phyloP scores from a whole-genome alignment of 306 rosid species.

The Sicyos baderoa region DNA sequence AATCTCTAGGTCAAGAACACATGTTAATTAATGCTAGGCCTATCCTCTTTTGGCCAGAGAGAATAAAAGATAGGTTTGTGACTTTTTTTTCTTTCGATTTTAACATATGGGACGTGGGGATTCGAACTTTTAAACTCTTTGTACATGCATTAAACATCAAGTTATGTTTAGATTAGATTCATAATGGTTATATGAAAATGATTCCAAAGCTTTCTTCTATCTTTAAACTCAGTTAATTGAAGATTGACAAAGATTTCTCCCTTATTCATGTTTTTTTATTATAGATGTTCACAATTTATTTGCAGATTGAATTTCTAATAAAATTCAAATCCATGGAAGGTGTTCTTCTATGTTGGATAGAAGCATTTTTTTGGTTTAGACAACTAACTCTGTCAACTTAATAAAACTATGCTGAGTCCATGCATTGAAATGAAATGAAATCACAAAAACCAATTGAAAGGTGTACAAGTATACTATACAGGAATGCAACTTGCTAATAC shows the following conservation, averaged over 20 bases:
- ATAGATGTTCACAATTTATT: background rate
- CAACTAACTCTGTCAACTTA: constrained; percentile 5
- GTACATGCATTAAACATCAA: background rate
- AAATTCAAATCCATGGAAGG: background rate
- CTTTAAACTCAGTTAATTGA: background rate
- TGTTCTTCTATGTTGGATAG: background rate
- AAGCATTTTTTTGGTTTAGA: background rate
- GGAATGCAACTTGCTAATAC: background rate
- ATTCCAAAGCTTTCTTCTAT: background rate
- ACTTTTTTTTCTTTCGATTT: too few species aligned
- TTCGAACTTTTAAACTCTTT: too few species aligned
- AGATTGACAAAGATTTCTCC: background rate
- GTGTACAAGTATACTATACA: background rate
- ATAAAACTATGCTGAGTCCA: background rate
- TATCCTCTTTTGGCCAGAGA: too few species aligned
- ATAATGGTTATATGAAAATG: background rate
- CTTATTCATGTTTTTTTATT: background rate
- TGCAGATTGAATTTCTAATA: background rate
- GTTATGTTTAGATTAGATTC: background rate
- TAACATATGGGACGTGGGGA: background rate
- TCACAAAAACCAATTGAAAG: background rate
- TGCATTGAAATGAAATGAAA: background rate
- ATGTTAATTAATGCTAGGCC: too few species aligned
- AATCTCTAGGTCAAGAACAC: too few species aligned
- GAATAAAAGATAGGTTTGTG: background rate